Evolutionary conservation across 805 yeast species (phyloP), one percentile per base, ranked within the genome.

Genomic region (Torulaspora gathmanii): DNA sequence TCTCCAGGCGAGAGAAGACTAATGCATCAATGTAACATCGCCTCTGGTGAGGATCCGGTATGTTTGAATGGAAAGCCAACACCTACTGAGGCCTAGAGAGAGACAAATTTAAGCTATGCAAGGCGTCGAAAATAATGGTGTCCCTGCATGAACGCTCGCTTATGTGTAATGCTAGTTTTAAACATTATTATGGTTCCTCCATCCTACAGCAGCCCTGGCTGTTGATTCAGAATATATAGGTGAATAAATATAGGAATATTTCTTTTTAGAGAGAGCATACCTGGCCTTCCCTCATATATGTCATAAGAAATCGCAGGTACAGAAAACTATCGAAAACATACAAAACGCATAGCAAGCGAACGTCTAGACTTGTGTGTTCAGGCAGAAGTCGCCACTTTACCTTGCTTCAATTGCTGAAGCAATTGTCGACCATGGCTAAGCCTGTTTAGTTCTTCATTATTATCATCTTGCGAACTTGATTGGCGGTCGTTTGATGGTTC

Each of bases 11-110:
- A 87, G 61, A 79, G 78, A 57, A 78, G 96, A 65, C 72, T 88
- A 60, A 87, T 88, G 95, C 96, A 88, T 62, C 96, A 88, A 70
- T 88, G 96, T 69, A 88, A 88, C 69, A 85, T 88, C 63, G 95
- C 96, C 16, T 78, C 87, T 60, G 90, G 88, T 7, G 53, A 60
- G 12, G 91, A 84, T 59, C 95, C 95, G 2, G 61, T 68, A 10
- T 49, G 51, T 28, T 28, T 47, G 30, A 25, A 42, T 16, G 40
- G 40, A 16, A 23, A 27, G 15, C 13, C 22, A n/a, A 8, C 13
- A n/a, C 16, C 22, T 25, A 22, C 37, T 13, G n/a, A 36, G 27
- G 30, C 39, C 5, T 23, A 26, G 11, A 33, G 10, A 26, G 11
- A 33, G 10, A 17, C 22, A 31, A 15, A 27, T 28, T 19, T 8